Evolutionary conservation across 1,139 yeast genomes (phyloP).

Genomic region (Tardiomyces digboiensis): DNA sequence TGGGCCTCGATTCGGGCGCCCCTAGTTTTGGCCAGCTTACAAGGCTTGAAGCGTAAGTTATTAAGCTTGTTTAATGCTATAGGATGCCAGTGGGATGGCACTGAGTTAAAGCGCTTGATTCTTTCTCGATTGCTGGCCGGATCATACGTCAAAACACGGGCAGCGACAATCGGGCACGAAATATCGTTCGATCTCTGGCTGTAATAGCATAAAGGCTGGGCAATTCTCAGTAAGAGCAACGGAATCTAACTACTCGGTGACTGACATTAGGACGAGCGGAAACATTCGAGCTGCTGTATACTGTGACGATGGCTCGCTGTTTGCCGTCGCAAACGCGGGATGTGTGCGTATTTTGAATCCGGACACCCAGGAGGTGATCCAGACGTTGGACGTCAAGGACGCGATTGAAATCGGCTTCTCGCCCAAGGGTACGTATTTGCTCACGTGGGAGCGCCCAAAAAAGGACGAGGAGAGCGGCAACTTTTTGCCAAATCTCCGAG

Average conservation of each 20-base stretch:
- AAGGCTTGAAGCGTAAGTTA: conserved; percentile 15
- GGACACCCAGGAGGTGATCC: conserved; percentile 34
- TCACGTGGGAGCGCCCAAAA: conserved; percentile 88
- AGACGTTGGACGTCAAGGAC: conserved; percentile 43
- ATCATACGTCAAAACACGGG: no score
- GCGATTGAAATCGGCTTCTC: conserved; percentile 81
- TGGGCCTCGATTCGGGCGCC: conserved; percentile 49
- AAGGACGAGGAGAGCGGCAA: conserved; percentile 46
- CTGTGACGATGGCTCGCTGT: conserved; percentile 37
- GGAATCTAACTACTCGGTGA: no score
- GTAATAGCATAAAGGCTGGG: no score
- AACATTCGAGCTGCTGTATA: conserved; percentile 24
- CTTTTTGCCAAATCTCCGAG: conserved; percentile 66
- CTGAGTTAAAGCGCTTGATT: no score
- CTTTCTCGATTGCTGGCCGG: no score
- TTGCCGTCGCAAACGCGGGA: conserved; percentile 38
- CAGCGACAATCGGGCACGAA: no score
- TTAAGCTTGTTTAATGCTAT: no score
- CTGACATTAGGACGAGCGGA: background rate
- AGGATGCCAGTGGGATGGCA: no score
- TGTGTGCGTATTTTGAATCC: conserved; percentile 50
- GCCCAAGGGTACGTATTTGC: conserved; percentile 75
- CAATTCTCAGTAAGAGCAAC: no score
- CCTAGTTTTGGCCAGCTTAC: conserved; percentile 27
- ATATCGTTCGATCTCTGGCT: no score